phyloP scores from a whole-genome alignment of 805 yeast species.

The Yarrowia keelungensis region DNA sequence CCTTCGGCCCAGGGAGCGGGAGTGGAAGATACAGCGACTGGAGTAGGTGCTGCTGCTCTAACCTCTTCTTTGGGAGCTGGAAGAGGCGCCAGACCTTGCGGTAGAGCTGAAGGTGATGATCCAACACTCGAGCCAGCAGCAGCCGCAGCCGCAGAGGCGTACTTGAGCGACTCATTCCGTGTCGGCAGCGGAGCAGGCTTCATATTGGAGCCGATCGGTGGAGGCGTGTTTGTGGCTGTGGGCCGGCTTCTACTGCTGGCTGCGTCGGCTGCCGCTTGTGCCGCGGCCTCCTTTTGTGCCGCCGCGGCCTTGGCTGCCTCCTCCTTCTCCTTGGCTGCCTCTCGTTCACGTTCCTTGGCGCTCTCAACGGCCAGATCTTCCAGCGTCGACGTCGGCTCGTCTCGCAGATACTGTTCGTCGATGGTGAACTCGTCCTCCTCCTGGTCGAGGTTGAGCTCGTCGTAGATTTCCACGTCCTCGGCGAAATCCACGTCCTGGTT shows the following conservation, averaged over 20 bases:
- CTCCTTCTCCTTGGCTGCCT: constrained; percentile 46
- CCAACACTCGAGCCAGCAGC: constrained; percentile 43
- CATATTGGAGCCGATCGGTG: constrained; percentile 44
- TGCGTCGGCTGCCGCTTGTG: constrained; percentile 24
- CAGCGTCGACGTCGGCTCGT: constrained; percentile 47
- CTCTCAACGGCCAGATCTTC: constrained; percentile 51
- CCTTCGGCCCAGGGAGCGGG: constrained; percentile 46
- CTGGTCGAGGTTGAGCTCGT: constrained; percentile 74
- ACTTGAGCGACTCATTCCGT: constrained; percentile 60
- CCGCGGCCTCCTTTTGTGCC: constrained; percentile 42
- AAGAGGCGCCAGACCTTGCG: constrained; percentile 32
- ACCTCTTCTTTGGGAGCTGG: constrained; percentile 32
- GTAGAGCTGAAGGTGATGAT: constrained; percentile 38
- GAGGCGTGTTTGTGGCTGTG: constrained; percentile 41
- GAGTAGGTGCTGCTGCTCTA: constrained; percentile 40
- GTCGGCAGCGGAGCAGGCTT: constrained; percentile 65
- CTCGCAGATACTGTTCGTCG: constrained; percentile 41
- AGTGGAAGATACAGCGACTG: constrained; percentile 43
- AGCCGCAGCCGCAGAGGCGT: constrained; percentile 62
- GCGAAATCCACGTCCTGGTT: constrained; percentile 92
- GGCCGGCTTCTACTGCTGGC: background rate
- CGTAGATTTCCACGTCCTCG: constrained; percentile 92
- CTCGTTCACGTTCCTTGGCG: constrained; percentile 47
- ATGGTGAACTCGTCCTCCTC: constrained; percentile 57
- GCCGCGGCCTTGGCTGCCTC: constrained; percentile 41